Evolutionary conservation across 1,139 yeast genomes (phyloP).

Genomic region (Taphrina confusa): DNA sequence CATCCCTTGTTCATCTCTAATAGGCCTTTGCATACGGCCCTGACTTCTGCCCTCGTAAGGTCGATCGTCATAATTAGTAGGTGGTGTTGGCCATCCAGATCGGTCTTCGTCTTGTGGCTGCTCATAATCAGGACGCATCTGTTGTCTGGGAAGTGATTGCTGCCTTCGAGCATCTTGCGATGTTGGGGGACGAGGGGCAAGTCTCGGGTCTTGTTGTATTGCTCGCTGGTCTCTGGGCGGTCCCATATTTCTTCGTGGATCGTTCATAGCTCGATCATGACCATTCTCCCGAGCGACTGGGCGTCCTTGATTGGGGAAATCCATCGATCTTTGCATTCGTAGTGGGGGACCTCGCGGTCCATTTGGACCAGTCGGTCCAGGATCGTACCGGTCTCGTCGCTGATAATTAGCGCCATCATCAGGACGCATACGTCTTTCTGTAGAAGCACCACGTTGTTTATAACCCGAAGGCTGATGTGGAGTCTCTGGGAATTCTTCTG

Average conservation of each 20-base stretch:
- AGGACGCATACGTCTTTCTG: not conserved
- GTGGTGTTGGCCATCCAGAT: too few species aligned
- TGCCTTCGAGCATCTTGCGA: not conserved
- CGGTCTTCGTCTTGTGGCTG: not conserved
- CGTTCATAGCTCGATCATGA: not conserved
- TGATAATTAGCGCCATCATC: not conserved
- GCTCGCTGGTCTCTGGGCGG: constrained; percentile 5
- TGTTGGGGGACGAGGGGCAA: constrained; percentile 9
- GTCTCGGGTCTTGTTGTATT: constrained; percentile 10
- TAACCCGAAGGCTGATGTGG: not conserved
- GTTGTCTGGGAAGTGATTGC: not conserved
- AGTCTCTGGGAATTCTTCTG: not conserved
- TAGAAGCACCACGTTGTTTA: not conserved
- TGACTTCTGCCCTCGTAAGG: not conserved
- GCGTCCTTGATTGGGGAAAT: not conserved
- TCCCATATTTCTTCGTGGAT: not conserved
- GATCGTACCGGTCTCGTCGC: constrained; percentile 1
- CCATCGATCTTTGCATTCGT: constrained; percentile 12
- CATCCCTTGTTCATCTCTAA: not conserved
- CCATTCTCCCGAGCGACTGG: not conserved
- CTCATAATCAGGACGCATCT: not conserved
- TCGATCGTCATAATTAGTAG: not conserved
- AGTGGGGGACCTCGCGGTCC: constrained; percentile 6
- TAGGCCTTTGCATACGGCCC: not conserved
- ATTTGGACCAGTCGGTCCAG: not conserved